Percentiles rank a stretch among this genome's conserved stretches.
Evolutionary conservation across 305 asterid species (phyloP).

Genomic region (Nicotiana rustica): DNA sequence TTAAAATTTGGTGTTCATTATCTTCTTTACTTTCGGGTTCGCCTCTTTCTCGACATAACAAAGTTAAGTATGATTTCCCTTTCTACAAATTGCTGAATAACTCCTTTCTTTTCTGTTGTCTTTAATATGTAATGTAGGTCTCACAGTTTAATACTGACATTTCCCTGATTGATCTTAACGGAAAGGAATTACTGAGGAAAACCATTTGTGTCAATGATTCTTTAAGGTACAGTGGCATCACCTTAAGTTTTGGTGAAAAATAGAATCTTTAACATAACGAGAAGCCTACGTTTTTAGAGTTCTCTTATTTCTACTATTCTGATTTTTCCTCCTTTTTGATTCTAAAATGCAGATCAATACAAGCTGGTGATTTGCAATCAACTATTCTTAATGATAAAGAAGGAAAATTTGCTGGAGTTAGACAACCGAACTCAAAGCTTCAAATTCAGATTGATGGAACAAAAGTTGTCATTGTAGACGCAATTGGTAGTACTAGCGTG

Average conservation of each 20-base stretch:
- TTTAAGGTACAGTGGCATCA: constrained; percentile 75
- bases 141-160: constrained; percentile 85
- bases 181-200: constrained; percentile 83
- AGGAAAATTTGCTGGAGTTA: constrained; percentile 84
- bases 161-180: constrained; percentile 72
- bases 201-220: constrained; percentile 86
- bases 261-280: not conserved
- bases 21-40: no score
- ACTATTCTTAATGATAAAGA: constrained; percentile 75
- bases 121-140: constrained; percentile 55
- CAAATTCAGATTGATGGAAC: constrained; percentile 79
- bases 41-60: no score
- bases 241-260: constrained; percentile 37
- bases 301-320: not conserved
- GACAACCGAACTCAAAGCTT: constrained; percentile 82
- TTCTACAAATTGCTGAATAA: not conserved
- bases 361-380: constrained; percentile 90
- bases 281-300: not conserved
- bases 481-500: constrained; percentile 81
- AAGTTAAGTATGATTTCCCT: constrained; percentile 14
- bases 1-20: no score
- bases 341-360: constrained; percentile 68
- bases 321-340: not conserved
- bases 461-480: constrained; percentile 62
- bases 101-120: constrained; percentile 25